Conservation (phyloP, 495 filamentous ascomycete species). For the Hamigera avellanea region DNA sequence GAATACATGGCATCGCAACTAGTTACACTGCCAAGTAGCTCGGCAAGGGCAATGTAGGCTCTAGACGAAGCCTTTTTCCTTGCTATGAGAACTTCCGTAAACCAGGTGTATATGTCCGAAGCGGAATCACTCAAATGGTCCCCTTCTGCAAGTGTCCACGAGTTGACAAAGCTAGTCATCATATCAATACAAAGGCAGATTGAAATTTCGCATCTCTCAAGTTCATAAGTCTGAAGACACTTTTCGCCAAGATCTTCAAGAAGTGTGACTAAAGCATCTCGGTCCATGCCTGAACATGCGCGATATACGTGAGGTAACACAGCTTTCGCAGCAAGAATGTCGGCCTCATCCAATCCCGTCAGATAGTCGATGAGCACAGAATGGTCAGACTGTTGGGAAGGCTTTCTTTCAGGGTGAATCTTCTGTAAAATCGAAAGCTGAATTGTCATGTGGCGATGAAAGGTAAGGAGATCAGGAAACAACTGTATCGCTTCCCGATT, state of each 20-base stretch:
- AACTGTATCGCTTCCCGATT: constrained; percentile 20
- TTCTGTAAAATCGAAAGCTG: constrained; percentile 21
- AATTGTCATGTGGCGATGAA: constrained; percentile 27
- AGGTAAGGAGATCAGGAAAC: constrained; percentile 18
- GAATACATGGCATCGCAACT: constrained; percentile 53
- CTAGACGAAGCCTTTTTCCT: constrained; percentile 53
- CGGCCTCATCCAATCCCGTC: constrained; percentile 41
- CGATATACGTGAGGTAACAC: constrained; percentile 36
- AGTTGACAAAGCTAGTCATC: constrained; percentile 48
- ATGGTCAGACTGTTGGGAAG: constrained; percentile 22
- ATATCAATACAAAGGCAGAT: constrained; percentile 57
- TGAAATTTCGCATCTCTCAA: constrained; percentile 68
- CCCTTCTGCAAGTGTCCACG: constrained; percentile 47
- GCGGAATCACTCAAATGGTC: constrained; percentile 49
- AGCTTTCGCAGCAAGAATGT: constrained; percentile 44
- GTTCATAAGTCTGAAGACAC: constrained; percentile 50
- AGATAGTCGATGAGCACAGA: constrained; percentile 46
- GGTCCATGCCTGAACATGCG: constrained; percentile 16
- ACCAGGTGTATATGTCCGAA: constrained; percentile 69
- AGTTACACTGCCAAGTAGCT: constrained; percentile 56
- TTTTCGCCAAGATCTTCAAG: constrained; percentile 43
- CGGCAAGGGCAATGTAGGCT: constrained; percentile 53
- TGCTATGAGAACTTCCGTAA: constrained; percentile 51
- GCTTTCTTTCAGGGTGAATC: constrained; percentile 17
- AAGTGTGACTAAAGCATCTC: constrained; percentile 28